A percentile compares a stretch with the other conserved stretches of the same genome.
Conservation (phyloP, 2,329 filamentous ascomycete genomes). For the Stemphylium lycopersici region DNA sequence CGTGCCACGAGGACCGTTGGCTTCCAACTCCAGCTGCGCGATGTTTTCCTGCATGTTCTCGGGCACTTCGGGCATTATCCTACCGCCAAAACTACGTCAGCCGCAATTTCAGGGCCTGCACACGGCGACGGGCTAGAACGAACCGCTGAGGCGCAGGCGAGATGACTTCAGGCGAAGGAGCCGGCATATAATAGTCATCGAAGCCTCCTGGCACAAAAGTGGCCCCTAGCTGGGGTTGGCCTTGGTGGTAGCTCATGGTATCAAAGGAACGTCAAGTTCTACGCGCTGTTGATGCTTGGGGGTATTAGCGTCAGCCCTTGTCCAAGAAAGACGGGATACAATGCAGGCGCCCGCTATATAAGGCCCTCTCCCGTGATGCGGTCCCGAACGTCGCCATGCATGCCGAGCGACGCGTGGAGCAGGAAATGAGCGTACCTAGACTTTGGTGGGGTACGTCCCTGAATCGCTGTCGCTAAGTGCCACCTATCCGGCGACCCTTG, state of each 20-base stretch:
- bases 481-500: slow-evolving; percentile 20
- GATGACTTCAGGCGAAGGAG: slow-evolving; percentile 64
- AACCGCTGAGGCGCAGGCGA: slow-evolving; percentile 74
- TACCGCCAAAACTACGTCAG: slow-evolving; percentile 52
- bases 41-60: slow-evolving; percentile 96
- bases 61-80: slow-evolving; percentile 93
- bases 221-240: slow-evolving; percentile 53
- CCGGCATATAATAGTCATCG: slow-evolving; percentile 71
- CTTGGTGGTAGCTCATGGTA: slow-evolving; percentile 48
- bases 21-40: slow-evolving; percentile 86
- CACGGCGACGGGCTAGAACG: slow-evolving; percentile 37
- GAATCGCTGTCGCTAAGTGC: slow-evolving; percentile 23
- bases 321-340: slow-evolving; percentile 23
- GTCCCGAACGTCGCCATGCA: slow-evolving; percentile 27
- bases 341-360: slow-evolving; percentile 23
- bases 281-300: slow-evolving; percentile 17
- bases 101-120: slow-evolving; percentile 30
- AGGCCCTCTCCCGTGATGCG: slow-evolving; percentile 17
- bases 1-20: slow-evolving; percentile 55
- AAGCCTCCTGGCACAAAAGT: slow-evolving; percentile 72
- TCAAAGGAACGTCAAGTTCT: slow-evolving; percentile 17
- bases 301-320: slow-evolving; percentile 36
- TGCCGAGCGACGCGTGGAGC: slow-evolving; percentile 32
- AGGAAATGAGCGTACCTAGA: slow-evolving; percentile 28
- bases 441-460: slow-evolving; percentile 36